Percentiles rank a stretch among this genome's conserved stretches.
phyloP scores from a whole-genome alignment of 108 stramenopile species.

The Pinguiococcus pyrenoidosus region DNA sequence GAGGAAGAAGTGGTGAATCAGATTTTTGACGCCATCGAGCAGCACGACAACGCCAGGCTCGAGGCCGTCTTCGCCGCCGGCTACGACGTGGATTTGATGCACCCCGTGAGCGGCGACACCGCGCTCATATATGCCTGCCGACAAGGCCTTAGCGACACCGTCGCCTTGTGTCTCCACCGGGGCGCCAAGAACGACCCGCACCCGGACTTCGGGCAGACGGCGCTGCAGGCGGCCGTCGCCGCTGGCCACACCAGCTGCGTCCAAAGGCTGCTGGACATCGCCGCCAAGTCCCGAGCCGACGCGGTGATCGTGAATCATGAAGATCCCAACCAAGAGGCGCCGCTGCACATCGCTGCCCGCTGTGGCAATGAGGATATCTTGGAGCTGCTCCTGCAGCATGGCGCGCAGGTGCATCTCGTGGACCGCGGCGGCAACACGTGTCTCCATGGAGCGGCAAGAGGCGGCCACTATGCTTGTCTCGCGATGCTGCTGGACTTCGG shows the following conservation, averaged over 20 bases:
- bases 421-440: conserved; percentile 34
- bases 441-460: conserved; percentile 26
- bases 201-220: conserved; percentile 45
- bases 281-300: conserved; percentile 35
- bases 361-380: conserved; percentile 33
- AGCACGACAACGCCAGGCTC: no score
- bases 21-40: no score
- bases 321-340: conserved; percentile 43
- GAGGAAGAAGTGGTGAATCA: no score
- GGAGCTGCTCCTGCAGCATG: conserved; percentile 37
- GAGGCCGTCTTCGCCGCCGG: no score
- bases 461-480: conserved; percentile 28
- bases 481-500: conserved; percentile 40
- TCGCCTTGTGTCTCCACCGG: conserved; percentile 37
- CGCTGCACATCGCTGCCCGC: conserved; percentile 45
- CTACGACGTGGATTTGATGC: conserved; percentile 23
- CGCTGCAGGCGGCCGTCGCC: conserved; percentile 41
- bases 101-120: no score
- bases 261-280: conserved; percentile 37
- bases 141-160: no score
- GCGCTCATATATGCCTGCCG: no score
- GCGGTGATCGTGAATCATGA: conserved; percentile 43
- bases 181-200: conserved; percentile 56
- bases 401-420: conserved; percentile 39
- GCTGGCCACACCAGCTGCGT: conserved; percentile 40